Conservation (phyloP, 2,329 filamentous ascomycete genomes). For the Colletotrichum spinosum region DNA sequence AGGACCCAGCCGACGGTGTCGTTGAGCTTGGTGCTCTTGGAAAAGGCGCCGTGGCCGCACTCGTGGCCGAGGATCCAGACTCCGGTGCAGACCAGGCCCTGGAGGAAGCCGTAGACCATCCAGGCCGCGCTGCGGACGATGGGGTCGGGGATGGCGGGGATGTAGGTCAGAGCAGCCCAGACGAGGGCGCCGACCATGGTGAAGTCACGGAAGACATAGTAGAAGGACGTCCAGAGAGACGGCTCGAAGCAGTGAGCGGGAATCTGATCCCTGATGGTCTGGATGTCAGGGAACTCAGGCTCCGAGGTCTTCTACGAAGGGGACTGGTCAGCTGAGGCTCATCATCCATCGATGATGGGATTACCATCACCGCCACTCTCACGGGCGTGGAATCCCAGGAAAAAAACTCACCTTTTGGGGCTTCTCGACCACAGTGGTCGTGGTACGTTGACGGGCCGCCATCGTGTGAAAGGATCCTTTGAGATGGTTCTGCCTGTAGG, state of each 20-base stretch:
- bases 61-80: slow-evolving; percentile 80
- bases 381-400: background rate
- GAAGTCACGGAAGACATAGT: slow-evolving; percentile 68
- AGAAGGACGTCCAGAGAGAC: slow-evolving; percentile 61
- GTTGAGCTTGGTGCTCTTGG: slow-evolving; percentile 66
- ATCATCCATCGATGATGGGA: slow-evolving; percentile 7
- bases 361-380: too few species aligned
- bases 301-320: slow-evolving; percentile 24
- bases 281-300: slow-evolving; percentile 57
- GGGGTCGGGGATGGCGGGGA: slow-evolving; percentile 60
- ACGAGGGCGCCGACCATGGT: slow-evolving; percentile 60
- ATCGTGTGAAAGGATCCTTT: slow-evolving; percentile 11
- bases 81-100: slow-evolving; percentile 75
- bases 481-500: background rate
- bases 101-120: slow-evolving; percentile 70
- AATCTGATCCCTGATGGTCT: slow-evolving; percentile 64
- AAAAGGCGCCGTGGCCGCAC: slow-evolving; percentile 77
- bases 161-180: slow-evolving; percentile 65
- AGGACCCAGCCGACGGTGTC: slow-evolving; percentile 71
- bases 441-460: slow-evolving; percentile 31
- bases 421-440: slow-evolving; percentile 36
- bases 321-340: slow-evolving; percentile 8
- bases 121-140: slow-evolving; percentile 61
- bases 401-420: slow-evolving; percentile 32
- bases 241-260: slow-evolving; percentile 72